Percentiles rank a stretch among this genome's conserved stretches.
These are phyloP conservation scores for Mucor mucedo DNA, from an alignment of 371 early-diverging fungal species.

Conservation along the genomic window DNA sequence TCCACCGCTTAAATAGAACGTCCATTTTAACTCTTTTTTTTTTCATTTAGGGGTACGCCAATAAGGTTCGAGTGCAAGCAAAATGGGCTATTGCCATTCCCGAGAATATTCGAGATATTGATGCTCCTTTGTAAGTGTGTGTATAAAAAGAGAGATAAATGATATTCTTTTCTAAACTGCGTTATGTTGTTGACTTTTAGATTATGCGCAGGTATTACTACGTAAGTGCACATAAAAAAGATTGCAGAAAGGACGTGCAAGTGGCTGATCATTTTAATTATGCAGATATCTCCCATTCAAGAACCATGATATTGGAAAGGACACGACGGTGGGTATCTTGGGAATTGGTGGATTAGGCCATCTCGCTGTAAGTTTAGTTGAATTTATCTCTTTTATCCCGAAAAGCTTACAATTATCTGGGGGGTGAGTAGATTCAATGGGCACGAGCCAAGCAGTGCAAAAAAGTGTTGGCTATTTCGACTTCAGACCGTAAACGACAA, in stretches of 20 bases:
- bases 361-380: constrained; percentile 25
- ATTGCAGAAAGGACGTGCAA: too few relatives aligned
- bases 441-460: constrained; percentile 61
- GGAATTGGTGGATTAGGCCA: constrained; percentile 72
- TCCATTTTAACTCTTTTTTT: background rate
- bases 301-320: constrained; percentile 52
- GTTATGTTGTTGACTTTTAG: constrained; percentile 18
- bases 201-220: constrained; percentile 78
- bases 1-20: background rate
- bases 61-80: constrained; percentile 48
- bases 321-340: constrained; percentile 59
- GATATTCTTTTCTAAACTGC: too few relatives aligned
- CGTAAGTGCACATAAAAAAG: constrained; percentile 25
- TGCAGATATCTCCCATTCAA: constrained; percentile 54
- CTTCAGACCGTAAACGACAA: constrained; percentile 65
- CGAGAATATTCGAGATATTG: constrained; percentile 44
- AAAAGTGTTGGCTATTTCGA: constrained; percentile 75
- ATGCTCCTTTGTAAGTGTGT: constrained; percentile 49
- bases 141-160: too few relatives aligned
- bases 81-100: constrained; percentile 61
- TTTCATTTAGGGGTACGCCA: constrained; percentile 37
- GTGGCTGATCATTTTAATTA: background rate
- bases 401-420: background rate
- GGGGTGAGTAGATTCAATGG: constrained; percentile 53
- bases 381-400: background rate